Conservation (phyloP, 305 asterid genomes). For the Euphrasia arctica region DNA sequence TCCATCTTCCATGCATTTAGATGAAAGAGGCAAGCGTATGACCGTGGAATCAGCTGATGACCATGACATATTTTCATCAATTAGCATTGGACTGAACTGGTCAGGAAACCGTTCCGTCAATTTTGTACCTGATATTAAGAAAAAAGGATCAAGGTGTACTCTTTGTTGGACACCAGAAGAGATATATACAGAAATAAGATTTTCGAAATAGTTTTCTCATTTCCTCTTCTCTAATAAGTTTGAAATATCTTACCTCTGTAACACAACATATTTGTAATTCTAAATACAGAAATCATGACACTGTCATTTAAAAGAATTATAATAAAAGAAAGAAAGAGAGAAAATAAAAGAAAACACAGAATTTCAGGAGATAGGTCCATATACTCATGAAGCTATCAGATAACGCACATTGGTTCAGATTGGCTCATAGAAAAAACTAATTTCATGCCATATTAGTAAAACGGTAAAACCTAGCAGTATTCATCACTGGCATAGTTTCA, state of each 20-base stretch:
- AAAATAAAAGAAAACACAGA: not conserved
- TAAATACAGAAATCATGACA: not conserved
- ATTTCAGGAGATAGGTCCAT: constrained; percentile 4
- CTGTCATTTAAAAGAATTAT: not conserved
- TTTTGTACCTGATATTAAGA: constrained; percentile 66
- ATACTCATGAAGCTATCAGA: constrained; percentile 9
- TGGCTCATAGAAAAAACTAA: not conserved
- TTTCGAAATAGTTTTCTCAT: constrained; percentile 8
- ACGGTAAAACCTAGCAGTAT: not conserved
- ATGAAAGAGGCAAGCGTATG: constrained; percentile 89
- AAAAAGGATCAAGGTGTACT: constrained; percentile 23
- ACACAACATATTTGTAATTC: constrained; percentile 6
- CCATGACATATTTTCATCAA: constrained; percentile 70
- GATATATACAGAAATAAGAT: constrained; percentile 13
- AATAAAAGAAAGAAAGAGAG: not conserved
- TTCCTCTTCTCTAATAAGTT: constrained; percentile 1
- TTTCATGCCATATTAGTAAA: constrained; percentile 1
- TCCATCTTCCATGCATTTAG: constrained; percentile 58
- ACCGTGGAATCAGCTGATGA: constrained; percentile 62
- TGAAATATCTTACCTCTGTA: constrained; percentile 11
- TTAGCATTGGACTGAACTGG: constrained; percentile 84
- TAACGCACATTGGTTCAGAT: constrained; percentile 7
- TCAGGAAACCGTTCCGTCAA: constrained; percentile 75
- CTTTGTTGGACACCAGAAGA: constrained; percentile 18
- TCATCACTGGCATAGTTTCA: constrained; percentile 2